Evolutionary conservation across 208 protist species (phyloP), one percentile per base, ranked within the genome.

Genomic region (Acanthamoeba lenticulata): DNA sequence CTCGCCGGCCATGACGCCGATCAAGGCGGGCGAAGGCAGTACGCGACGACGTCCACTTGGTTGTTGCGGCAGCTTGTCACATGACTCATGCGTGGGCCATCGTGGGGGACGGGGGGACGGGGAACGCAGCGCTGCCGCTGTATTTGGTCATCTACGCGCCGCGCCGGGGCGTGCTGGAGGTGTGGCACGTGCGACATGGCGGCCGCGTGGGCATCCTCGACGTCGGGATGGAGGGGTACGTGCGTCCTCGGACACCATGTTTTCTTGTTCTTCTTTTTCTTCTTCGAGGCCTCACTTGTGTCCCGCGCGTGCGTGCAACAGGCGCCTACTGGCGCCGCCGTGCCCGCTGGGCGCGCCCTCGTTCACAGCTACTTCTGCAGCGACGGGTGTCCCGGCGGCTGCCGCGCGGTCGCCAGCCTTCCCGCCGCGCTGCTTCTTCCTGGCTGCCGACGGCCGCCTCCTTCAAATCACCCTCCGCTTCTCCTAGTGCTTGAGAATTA

Each of bases 81-180:
- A 62, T 27, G 55, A 29, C 19, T 55, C 49, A 19, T n/a, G 21
- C 55, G 55, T 21, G 21, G 21, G 60, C 38, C 11, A 32, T 45
- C 29, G 55, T 17, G 55, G 93, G 40, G 34, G 47, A 44, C 15
- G 90, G 85, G 42, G 85, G 77, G 77, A 19, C 69, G 13, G 57
- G 62, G 27, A 34, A 34, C 29, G 24, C 47, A 79, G 67, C 67
- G 67, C 21, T 69, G 38, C 27, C 29, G n/a, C 34, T 94, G 72
- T 94, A 91, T 90, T 45, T 96, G 27, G 94, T 57, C 9, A 96
- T 96, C 24, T 96, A 96, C 79, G 77, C 81, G 45, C 79, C 79
- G 29, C 40, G 92, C 42, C 67, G 94, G 55, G 94, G 94, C 24
- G 62, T 94, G 27, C 65, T 96, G 15, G 94, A 96, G 29, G 49